Base-by-base conservation (phyloP, 176 grass and related monocot genomes). In the Panicum miliaceum region DNA sequence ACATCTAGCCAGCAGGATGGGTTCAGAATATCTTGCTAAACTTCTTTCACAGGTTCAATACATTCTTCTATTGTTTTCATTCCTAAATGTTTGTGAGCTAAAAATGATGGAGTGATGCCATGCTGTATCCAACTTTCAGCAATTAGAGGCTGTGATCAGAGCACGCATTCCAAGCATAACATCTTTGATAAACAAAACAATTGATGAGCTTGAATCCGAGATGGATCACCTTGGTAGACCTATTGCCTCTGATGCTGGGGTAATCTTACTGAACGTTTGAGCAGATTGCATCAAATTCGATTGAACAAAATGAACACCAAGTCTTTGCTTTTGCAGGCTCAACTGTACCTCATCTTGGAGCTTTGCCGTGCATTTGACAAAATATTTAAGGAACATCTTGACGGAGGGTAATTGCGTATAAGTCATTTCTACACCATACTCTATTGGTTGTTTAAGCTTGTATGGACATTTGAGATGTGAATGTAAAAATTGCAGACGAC, bases 341-440 rank as follows among this genome's bases (percentile, higher is more conserved):
- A 95, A 43, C 63, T 98, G 72, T 96, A 98, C 81, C 89, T 83
- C 37, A 87, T 99, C 66, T 84, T 99, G 93, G 96, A 99, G 67
- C 89, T 99, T 46, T 99, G 96, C 47, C 93, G 93, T 43, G 89
- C 93, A 54, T 99, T 99, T 89, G 89, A 96, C 53, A 96, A 89
- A 89, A 96, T 99, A 85, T 99, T 99, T 81, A 99, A 92, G 75
- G 96, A 99, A 63, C 96, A 99, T 87, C 91, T 99, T 81, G 96
- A 99, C 81, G 96, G 96, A 88, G 93, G 96, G 96, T 96, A 99
- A 89, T 25, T 51, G 18, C 50, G 12, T 65, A 79, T 78, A 57
- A 19, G 69, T 29, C 36, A 65, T 73, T 25, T 59, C n/a, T 60
- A 60, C 27, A 68, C 2, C 5, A 36, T 80, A 18, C 16, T 75